Evolutionary conservation across 805 yeast genomes (phyloP).

Genomic region (Nakazawaea ambrosiae): DNA sequence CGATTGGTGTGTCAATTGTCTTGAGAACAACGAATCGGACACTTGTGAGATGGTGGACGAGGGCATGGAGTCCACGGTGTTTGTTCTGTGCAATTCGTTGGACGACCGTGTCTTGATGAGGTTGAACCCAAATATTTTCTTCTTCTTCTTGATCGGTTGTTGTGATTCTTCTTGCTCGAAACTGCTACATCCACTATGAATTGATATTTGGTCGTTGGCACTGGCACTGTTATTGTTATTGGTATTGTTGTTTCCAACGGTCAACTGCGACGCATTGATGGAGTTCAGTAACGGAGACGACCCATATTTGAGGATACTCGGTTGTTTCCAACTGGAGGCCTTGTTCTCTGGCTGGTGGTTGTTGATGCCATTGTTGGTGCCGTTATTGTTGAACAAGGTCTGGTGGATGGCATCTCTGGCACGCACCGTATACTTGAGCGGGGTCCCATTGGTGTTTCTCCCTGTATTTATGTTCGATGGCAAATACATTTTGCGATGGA

Average conservation of each 20-base stretch:
- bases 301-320: conserved; percentile 20
- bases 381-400: conserved; percentile 5
- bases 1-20: conserved; percentile 6
- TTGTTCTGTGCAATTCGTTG: conserved; percentile 1
- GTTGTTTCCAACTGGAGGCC: not conserved
- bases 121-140: conserved; percentile 4
- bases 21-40: conserved; percentile 5
- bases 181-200: not conserved
- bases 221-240: too few species aligned
- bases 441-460: conserved; percentile 9
- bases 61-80: not conserved
- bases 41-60: not conserved
- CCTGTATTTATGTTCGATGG: conserved; percentile 9
- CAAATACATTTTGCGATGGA: conserved; percentile 10
- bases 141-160: conserved; percentile 11
- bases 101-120: not conserved
- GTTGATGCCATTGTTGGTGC: not conserved
- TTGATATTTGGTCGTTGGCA: not conserved
- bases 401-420: conserved; percentile 10
- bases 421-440: conserved; percentile 9
- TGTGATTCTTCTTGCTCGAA: not conserved
- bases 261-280: conserved; percentile 11
- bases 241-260: not conserved
- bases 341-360: not conserved
- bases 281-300: conserved; percentile 22